Evolutionary conservation across 208 protist genomes (phyloP).

Genomic region (Phytomonas francai): DNA sequence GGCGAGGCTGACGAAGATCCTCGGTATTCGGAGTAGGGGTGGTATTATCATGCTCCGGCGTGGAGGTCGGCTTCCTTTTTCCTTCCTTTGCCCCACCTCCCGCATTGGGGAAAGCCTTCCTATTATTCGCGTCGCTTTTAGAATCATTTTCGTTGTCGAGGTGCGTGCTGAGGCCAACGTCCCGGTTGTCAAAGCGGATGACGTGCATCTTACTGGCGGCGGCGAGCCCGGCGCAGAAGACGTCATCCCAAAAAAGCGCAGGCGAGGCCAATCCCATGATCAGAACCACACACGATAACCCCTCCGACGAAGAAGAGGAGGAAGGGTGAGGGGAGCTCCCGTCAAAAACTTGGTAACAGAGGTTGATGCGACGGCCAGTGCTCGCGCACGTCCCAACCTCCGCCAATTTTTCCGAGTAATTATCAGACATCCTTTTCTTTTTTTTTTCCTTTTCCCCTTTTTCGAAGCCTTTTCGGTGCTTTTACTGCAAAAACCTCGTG

Average conservation of each 20-base stretch:
- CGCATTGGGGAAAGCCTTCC: too few species aligned
- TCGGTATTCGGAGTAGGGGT: too few species aligned
- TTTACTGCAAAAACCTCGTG: too few species aligned
- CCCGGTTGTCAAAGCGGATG: conserved; percentile 73
- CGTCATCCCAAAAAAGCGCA: conserved; percentile 43
- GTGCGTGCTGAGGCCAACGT: conserved; percentile 70
- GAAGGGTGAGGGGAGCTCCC: too few species aligned
- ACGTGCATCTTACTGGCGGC: conserved; percentile 33
- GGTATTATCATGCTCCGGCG: too few species aligned
- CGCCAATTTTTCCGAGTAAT: conserved; percentile 25
- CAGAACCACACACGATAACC: conserved; percentile 40
- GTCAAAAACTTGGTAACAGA: conserved; percentile 72
- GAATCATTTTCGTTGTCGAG: conserved; percentile 23
- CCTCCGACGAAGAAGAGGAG: too few species aligned
- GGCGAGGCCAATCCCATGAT: conserved; percentile 54
- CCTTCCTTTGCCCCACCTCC: too few species aligned
- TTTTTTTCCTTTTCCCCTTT: conserved; percentile 6
- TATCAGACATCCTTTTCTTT: conserved; percentile 4
- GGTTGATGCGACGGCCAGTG: conserved; percentile 29
- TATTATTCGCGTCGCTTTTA: too few species aligned
- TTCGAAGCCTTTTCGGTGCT: too few species aligned
- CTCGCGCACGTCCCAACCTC: conserved; percentile 47
- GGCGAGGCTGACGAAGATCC: too few species aligned
- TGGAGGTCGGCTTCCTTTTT: too few species aligned
- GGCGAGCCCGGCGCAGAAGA: conserved; percentile 33